Conservation (phyloP, 78 protist species). For the Andalucia godoyi region DNA sequence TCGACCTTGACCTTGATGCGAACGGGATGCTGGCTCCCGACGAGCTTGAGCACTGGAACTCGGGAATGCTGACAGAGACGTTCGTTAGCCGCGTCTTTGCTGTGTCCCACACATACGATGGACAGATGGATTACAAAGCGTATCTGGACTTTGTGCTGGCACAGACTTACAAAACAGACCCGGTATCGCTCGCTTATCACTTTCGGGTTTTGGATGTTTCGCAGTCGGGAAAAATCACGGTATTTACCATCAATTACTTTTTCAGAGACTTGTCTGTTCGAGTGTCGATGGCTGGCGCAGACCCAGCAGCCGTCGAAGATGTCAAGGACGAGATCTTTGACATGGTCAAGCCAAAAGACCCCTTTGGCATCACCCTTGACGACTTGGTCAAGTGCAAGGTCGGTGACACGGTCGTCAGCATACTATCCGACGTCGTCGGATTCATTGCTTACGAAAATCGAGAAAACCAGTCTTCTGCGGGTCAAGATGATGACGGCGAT, state of each 20-base stretch:
- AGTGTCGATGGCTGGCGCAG: not conserved
- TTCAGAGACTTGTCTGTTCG: not conserved
- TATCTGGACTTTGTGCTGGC: conserved; percentile 31
- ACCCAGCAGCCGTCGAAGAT: not conserved
- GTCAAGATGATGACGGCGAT: no score
- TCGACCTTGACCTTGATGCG: conserved; percentile 19
- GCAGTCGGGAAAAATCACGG: not conserved
- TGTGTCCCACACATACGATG: not conserved
- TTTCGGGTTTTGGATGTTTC: conserved; percentile 10
- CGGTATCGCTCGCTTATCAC: not conserved
- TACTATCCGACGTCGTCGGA: conserved; percentile 13
- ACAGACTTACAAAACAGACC: not conserved
- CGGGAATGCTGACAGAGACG: not conserved
- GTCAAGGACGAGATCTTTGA: conserved; percentile 23
- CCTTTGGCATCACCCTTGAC: not conserved
- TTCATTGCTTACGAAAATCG: conserved; percentile 17
- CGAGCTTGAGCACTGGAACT: conserved; percentile 6
- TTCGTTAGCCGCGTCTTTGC: conserved; percentile 12
- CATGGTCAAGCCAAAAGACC: conserved; percentile 20
- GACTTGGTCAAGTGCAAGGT: not conserved
- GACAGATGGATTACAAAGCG: conserved; percentile 21
- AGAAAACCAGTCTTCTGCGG: conserved; percentile 9
- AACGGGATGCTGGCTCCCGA: conserved; percentile 20
- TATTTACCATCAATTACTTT: not conserved
- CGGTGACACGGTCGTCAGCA: not conserved